These are phyloP conservation scores for Excoecaria cochinchinensis DNA, from an alignment of 345 rosid genomes.

Conservation along the genomic window DNA sequence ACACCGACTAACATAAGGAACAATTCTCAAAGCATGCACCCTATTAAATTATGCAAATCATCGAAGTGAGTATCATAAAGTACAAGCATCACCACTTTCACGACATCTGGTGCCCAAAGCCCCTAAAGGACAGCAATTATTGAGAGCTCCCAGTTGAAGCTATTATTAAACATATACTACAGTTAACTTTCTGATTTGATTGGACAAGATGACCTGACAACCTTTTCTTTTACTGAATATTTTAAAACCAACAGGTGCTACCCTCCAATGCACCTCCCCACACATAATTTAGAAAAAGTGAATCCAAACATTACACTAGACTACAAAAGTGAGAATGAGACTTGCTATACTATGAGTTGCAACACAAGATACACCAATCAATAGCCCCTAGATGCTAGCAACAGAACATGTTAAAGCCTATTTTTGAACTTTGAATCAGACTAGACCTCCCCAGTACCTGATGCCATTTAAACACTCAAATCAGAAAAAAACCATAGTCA, in stretches of 20 bases:
- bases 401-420: background rate
- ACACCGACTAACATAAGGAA: background rate
- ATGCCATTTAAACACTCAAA: background rate
- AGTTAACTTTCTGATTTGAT: background rate
- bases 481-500: background rate
- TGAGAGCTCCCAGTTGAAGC: background rate
- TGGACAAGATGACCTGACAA: background rate
- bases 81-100: background rate
- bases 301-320: background rate
- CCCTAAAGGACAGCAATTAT: background rate
- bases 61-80: background rate
- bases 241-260: too few relatives aligned
- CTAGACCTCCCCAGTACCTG: background rate
- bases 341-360: background rate
- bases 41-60: background rate
- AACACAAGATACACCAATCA: background rate
- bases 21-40: background rate
- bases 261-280: too few relatives aligned
- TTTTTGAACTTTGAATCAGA: background rate
- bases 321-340: background rate
- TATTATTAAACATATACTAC: background rate
- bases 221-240: too few relatives aligned
- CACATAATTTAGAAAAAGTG: background rate
- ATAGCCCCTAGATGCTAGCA: background rate
- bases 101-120: background rate